Percentiles rank a stretch among this genome's conserved stretches.
Evolutionary conservation across 305 asterid genomes (phyloP).

Genomic region (Solanum hybrid): DNA sequence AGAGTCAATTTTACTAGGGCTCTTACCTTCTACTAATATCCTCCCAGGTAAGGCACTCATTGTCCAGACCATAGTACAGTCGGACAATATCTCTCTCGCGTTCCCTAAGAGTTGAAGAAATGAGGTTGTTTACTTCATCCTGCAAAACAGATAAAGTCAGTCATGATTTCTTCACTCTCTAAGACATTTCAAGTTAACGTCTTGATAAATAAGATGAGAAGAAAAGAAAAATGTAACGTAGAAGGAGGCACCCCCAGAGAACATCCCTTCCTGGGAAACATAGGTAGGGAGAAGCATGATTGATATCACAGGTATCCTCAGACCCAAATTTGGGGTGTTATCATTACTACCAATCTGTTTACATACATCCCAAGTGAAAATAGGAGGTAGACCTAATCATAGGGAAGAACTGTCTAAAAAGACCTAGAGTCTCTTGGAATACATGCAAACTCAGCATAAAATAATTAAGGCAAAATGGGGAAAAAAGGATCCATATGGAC

Average conservation of each 20-base stretch:
- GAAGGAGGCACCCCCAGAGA: not conserved
- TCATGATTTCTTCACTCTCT: not conserved
- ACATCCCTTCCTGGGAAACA: not conserved
- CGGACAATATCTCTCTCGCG: constrained; percentile 83
- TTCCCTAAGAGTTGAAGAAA: constrained; percentile 46
- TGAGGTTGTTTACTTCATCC: constrained; percentile 84
- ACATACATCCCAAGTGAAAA: not conserved
- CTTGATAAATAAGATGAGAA: not conserved
- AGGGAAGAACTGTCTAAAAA: not conserved
- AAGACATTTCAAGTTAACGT: not conserved
- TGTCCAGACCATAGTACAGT: constrained; percentile 68
- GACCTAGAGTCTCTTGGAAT: not conserved
- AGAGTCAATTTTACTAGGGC: not conserved
- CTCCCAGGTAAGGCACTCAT: constrained; percentile 95
- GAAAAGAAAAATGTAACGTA: not conserved
- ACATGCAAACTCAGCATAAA: not conserved
- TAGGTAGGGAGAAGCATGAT: not conserved
- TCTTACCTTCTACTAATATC: constrained; percentile 83
- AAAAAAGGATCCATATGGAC: not conserved
- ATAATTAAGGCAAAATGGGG: not conserved
- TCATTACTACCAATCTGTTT: not conserved
- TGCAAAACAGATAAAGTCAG: constrained; percentile 22
- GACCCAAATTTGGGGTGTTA: not conserved
- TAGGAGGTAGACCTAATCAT: not conserved
- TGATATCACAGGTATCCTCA: not conserved